Evolutionary conservation across 2,329 filamentous ascomycete species (phyloP).

Genomic region (Microthyrium microscopicum): DNA sequence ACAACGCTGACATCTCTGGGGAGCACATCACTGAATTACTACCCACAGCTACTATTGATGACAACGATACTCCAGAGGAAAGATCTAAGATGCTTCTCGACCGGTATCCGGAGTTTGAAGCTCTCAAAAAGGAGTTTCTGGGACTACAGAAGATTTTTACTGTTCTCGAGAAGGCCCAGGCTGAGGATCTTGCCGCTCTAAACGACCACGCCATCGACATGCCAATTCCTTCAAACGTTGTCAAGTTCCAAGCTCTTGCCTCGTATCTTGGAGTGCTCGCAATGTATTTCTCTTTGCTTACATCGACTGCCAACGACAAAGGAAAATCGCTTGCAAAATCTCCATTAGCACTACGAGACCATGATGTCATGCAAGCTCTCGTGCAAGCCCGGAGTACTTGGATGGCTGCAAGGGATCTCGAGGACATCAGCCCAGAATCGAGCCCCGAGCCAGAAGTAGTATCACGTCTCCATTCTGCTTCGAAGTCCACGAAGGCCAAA

Average conservation of each 20-base stretch:
- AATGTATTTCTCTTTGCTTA: constrained; percentile 91
- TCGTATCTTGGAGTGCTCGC: constrained; percentile 75
- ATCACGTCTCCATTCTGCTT: background rate
- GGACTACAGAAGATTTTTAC: constrained; percentile 48
- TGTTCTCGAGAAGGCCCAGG: constrained; percentile 31
- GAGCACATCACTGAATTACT: constrained; percentile 64
- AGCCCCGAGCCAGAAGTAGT: background rate
- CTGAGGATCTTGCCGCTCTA: too few species aligned
- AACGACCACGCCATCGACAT: background rate
- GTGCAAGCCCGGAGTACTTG: constrained; percentile 68
- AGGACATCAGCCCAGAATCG: constrained; percentile 17
- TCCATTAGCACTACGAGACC: constrained; percentile 68
- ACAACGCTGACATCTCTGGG: constrained; percentile 29
- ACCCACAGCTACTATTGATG: constrained; percentile 64
- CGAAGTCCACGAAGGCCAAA: constrained; percentile 15
- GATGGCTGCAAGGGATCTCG: constrained; percentile 49
- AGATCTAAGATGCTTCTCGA: constrained; percentile 57
- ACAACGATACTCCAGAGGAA: constrained; percentile 62
- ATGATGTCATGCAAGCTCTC: constrained; percentile 77
- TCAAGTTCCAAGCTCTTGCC: constrained; percentile 65
- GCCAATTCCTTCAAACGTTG: constrained; percentile 15
- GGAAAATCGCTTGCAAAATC: constrained; percentile 43
- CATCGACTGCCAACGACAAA: constrained; percentile 52
- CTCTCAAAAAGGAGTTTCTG: constrained; percentile 63
- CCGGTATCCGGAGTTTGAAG: constrained; percentile 84